Base-by-base conservation (phyloP, 2,329 filamentous ascomycete genomes). In the Colletotrichum costaricense region DNA sequence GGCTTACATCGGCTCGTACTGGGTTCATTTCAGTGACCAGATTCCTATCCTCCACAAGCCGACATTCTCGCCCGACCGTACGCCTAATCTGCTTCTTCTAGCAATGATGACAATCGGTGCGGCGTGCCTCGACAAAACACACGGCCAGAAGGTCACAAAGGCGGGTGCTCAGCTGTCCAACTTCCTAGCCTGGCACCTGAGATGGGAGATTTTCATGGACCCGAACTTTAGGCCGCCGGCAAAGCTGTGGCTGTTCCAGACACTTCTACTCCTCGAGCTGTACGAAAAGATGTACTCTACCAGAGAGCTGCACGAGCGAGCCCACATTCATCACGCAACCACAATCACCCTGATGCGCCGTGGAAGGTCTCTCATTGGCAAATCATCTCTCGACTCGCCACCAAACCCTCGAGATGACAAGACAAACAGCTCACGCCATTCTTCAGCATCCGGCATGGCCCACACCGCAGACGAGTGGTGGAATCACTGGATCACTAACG, bases 231-330 rank as follows among this genome's bases (percentile, higher is more conserved):
- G 94, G 22, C 95, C 97, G 1, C 96, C 97, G 0, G 96, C 96
- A 9, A 98, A 97, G 82, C 85, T 99, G 8, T 99, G 96, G 96
- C 91, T 98, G 0, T 98, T 98, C 84, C 97, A 98, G 81, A 93
- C 96, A 1, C 85, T 98, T 64, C 86, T 98, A 5, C 88, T 98
- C 5, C 88, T 98, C 14, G 97, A 99, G 81, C 86, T 98, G 0
- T 98, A 97, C 78, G 97, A 99, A 84, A 99, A 99, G 87, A 97
- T 98, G 93, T 98, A 96, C 81, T 97, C 95, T 52, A 98, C 96
- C 0, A 90, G 95, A 75, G 93, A 94, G 72, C 86, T 98, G 38
- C 97, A 99, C 82, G 97, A 99, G 83, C 90, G 97, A 76, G 96
- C 96, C 1, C 96, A 98, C 78, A 98, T 98, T 58, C 96, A 98